A percentile compares a stretch with the other conserved stretches of the same genome.
phyloP scores from a whole-genome alignment of 345 rosid genomes.

The Populus tremula region DNA sequence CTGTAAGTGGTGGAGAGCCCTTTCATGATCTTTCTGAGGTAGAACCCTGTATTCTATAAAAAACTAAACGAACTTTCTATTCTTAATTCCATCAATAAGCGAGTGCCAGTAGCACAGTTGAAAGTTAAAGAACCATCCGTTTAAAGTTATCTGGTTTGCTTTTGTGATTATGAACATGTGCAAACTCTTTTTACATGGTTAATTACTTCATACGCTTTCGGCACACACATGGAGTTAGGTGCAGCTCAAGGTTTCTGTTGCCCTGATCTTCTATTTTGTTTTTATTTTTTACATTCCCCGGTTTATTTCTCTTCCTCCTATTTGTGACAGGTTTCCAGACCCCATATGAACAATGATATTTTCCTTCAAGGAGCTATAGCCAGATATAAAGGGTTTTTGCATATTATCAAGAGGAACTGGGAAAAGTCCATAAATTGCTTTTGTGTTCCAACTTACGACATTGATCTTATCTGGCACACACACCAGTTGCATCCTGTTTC shows the following conservation, averaged over 20 bases:
- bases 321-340: conserved; percentile 65
- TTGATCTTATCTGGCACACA: conserved; percentile 97
- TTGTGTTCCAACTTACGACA: conserved; percentile 92
- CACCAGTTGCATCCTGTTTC: conserved; percentile 84
- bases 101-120: not conserved
- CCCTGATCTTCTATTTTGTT: not conserved
- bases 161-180: not conserved
- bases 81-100: not conserved
- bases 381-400: conserved; percentile 86
- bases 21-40: not conserved
- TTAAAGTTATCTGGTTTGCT: not conserved
- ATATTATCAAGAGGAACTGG: conserved; percentile 71
- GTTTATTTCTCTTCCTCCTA: conserved; percentile 6
- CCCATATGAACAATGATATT: conserved; percentile 53
- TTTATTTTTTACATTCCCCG: not conserved
- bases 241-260: conserved; percentile 3
- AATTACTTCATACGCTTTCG: not conserved
- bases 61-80: not conserved
- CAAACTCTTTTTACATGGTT: not conserved
- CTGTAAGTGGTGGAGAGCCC: not conserved
- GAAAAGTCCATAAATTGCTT: conserved; percentile 62
- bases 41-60: not conserved
- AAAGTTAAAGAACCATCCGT: not conserved
- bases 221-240: not conserved
- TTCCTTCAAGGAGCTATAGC: conserved; percentile 80